Conservation (phyloP, 2,329 filamentous ascomycete genomes). For the Teratosphaeria gauchensis region DNA sequence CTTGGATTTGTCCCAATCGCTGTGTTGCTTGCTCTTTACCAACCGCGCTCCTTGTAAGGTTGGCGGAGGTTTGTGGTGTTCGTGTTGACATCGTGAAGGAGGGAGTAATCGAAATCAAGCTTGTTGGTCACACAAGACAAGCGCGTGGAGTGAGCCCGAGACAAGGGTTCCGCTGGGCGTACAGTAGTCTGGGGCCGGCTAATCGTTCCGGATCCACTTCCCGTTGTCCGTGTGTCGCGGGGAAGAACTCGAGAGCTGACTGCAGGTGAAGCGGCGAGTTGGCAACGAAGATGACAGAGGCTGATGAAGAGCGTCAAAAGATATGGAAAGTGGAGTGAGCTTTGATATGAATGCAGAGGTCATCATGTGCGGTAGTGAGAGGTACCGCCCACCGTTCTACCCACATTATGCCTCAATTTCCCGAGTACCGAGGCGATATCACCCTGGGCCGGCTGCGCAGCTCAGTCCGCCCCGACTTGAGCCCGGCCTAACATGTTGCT, state of each 20-base stretch:
- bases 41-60: background rate
- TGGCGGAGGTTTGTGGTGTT: background rate
- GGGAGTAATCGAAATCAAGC: background rate
- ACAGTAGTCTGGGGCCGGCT: background rate
- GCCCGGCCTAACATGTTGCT: background rate
- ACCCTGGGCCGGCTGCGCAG: background rate
- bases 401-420: background rate
- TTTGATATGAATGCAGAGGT: background rate
- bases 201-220: background rate
- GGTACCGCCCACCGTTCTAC: background rate
- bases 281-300: background rate
- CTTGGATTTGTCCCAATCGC: constrained; percentile 20
- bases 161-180: background rate
- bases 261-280: background rate
- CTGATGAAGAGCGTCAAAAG: background rate
- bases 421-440: background rate
- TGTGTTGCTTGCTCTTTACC: constrained; percentile 6
- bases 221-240: background rate
- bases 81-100: background rate
- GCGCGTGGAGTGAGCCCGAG: background rate
- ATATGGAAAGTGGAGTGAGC: background rate
- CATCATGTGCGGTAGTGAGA: background rate
- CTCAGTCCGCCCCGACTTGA: background rate
- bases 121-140: background rate
- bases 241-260: background rate